Conservation (phyloP, 2,329 filamentous ascomycete genomes). For the Nemania sp. region DNA sequence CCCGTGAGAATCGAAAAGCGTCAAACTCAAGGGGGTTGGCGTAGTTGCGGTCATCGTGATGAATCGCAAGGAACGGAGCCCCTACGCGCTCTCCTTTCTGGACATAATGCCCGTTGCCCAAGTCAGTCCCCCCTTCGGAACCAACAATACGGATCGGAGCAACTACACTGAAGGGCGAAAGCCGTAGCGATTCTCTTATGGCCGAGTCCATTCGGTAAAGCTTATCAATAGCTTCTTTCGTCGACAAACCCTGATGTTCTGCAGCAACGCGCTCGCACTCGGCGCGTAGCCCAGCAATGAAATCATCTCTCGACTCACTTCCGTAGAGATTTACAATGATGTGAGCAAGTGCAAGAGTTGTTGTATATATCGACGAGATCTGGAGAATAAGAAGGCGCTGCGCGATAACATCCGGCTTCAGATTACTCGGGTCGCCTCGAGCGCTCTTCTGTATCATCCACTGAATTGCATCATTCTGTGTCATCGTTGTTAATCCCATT, state of each 20-base stretch:
- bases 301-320: background rate
- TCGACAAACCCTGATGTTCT: background rate
- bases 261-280: background rate
- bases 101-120: background rate
- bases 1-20: constrained; percentile 20
- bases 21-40: constrained; percentile 7
- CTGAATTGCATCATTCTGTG: background rate
- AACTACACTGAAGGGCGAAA: background rate
- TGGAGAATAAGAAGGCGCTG: background rate
- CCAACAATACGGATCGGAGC: background rate
- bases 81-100: background rate
- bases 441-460: background rate
- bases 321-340: background rate
- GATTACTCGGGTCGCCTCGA: background rate
- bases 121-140: background rate
- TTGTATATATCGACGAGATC: background rate
- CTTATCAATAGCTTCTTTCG: background rate
- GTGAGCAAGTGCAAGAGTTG: background rate
- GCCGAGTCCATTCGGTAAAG: background rate
- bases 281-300: background rate
- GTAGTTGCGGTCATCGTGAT: constrained; percentile 9
- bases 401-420: background rate
- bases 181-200: background rate
- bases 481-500: too few species aligned
- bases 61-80: constrained; percentile 12